Percentiles rank a stretch among this genome's conserved stretches.
Conservation (phyloP, 2,329 filamentous ascomycete genomes). For the Hymenoscyphus repandus region DNA sequence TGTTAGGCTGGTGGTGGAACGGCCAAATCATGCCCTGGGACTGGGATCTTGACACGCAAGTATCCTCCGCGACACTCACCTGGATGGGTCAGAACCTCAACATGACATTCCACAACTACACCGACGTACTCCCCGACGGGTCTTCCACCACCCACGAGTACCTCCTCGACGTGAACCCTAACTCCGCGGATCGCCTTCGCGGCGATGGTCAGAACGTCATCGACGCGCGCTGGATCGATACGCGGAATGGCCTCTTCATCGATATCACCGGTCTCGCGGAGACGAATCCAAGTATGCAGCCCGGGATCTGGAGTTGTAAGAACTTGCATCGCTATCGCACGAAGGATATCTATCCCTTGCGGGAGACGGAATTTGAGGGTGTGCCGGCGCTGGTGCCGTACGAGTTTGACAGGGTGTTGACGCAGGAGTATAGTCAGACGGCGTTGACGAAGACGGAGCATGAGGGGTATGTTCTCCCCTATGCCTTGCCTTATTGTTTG, state of each 20-base stretch:
- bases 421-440: conserved; percentile 60
- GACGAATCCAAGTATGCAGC: conserved; percentile 50
- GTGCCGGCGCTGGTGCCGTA: conserved; percentile 65
- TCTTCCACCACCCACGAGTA: conserved; percentile 48
- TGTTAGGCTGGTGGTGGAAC: conserved; percentile 90
- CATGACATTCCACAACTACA: conserved; percentile 47
- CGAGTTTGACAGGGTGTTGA: conserved; percentile 59
- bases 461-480: conserved; percentile 48
- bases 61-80: conserved; percentile 60
- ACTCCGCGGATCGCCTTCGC: conserved; percentile 53
- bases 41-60: conserved; percentile 78
- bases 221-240: conserved; percentile 79
- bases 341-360: conserved; percentile 71
- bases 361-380: conserved; percentile 69
- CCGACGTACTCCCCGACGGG: conserved; percentile 35
- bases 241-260: conserved; percentile 70
- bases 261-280: conserved; percentile 76
- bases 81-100: conserved; percentile 64
- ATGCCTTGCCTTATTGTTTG: no score
- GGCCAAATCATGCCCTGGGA: conserved; percentile 75
- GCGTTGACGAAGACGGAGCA: conserved; percentile 56
- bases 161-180: conserved; percentile 73
- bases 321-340: conserved; percentile 69
- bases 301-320: conserved; percentile 73
- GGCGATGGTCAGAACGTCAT: conserved; percentile 74